Evolutionary conservation across 257 asterid species (phyloP).

Genomic region (Solanum commersonii): DNA sequence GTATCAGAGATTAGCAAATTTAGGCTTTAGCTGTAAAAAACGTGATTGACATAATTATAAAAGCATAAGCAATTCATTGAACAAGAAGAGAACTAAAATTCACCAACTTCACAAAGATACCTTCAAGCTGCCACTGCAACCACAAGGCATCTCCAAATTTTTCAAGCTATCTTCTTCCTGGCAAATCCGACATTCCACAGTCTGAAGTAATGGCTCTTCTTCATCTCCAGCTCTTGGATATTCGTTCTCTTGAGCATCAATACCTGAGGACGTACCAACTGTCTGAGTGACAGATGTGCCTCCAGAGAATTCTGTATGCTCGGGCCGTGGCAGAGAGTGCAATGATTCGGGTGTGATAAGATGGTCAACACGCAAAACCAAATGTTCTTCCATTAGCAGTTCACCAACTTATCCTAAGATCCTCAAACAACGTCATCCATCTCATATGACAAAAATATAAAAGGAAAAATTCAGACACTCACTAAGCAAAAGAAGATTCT

Average conservation of each 20-base stretch:
- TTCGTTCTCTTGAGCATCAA: constrained; percentile 11
- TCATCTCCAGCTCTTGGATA: constrained; percentile 16
- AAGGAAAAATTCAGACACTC: neutral
- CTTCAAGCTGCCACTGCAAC: constrained; percentile 44
- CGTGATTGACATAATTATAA: neutral
- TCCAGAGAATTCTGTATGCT: constrained; percentile 6
- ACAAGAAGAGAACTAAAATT: neutral
- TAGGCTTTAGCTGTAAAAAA: neutral
- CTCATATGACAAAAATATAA: neutral
- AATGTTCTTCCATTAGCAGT: constrained; percentile 30
- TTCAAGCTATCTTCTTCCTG: constrained; percentile 36
- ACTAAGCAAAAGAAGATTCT: neutral
- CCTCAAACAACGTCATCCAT: neutral
- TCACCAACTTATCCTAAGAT: neutral
- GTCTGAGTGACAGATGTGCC: constrained; percentile 10
- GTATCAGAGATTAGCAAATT: neutral
- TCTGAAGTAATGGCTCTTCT: constrained; percentile 27
- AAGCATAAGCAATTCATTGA: neutral
- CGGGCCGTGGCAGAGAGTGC: constrained; percentile 10
- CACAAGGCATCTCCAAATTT: constrained; percentile 36
- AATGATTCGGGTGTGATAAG: constrained; percentile 9
- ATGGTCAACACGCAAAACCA: constrained; percentile 24
- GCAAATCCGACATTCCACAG: constrained; percentile 42
- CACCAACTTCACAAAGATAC: constrained; percentile 10
- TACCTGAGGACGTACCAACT: constrained; percentile 11